Evolutionary conservation across 192 early-diverging fungal genomes (phyloP).

Genomic region (Thoreauomyces humboldtii): DNA sequence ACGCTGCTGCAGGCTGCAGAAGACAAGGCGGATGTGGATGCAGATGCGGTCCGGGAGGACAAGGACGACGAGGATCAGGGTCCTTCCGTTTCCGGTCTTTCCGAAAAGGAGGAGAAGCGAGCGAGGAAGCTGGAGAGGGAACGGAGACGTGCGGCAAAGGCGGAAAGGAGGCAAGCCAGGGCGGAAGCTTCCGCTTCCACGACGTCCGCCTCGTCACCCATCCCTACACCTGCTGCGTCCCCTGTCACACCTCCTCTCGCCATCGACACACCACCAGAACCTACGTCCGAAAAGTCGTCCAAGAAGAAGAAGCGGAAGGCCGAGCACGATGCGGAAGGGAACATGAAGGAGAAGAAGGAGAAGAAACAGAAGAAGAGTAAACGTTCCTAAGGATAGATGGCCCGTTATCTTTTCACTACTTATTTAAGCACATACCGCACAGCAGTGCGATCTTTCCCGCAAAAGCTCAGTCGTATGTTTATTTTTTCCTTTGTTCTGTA

Average conservation of each 20-base stretch:
- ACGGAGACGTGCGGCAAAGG: constrained; percentile 33
- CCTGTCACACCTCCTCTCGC: neutral
- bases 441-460: no score
- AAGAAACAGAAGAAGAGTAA: constrained; percentile 46
- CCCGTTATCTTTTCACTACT: no score
- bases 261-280: neutral
- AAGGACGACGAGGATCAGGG: neutral
- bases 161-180: constrained; percentile 8
- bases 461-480: no score
- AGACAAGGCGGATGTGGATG: constrained; percentile 5
- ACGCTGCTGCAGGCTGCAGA: constrained; percentile 2
- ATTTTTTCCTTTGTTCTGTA: no score
- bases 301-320: constrained; percentile 35
- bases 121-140: constrained; percentile 10
- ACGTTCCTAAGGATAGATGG: no score
- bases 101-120: constrained; percentile 10
- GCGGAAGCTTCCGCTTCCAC: neutral
- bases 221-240: neutral
- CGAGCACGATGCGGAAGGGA: constrained; percentile 17
- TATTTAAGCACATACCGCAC: no score
- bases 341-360: constrained; percentile 36
- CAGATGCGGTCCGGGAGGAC: neutral
- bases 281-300: no score
- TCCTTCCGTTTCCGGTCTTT: neutral
- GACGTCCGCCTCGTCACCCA: neutral